Evolutionary conservation across 495 filamentous ascomycete genomes (phyloP), one percentile per base, ranked within the genome.

Genomic region (Penicillium dipodomyicola): DNA sequence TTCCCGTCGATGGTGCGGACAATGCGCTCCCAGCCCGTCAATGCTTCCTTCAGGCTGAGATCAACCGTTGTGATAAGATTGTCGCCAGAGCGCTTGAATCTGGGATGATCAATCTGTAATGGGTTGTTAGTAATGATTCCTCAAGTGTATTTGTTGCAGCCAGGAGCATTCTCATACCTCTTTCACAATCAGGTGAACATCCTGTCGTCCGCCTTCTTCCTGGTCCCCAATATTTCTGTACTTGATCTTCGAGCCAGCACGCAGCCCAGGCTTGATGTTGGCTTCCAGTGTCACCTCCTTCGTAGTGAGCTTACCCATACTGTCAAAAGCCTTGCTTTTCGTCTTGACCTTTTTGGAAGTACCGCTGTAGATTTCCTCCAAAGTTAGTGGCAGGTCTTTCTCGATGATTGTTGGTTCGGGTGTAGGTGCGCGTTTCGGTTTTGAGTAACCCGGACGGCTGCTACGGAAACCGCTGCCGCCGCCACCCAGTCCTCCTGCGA

Each of bases 201-300:
- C 95, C 72, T 98, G 95, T 54, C 90, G 88, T n/a, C 92, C 92
- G 29, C 95, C 94, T 68, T 97, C 94, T 60, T 96, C 92, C 68
- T 97, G 92, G 71, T 97, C 95, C 2, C 95, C 94, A 30, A 97
- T 90, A 29, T 92, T 90, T 72, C 89, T 88, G 67, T 95, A 98
- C 75, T 96, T 96, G 63, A 98, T 95, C 81, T 97, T 98, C 58
- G 90, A 94, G 22, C 94, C 94, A 56, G 92, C 89, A 72, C 96
- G 95, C 70, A 96, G 80, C 44, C 94, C 94, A 30, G 90, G 88
- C 75, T 97, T 96, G 72, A 97, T 95, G 51, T 87, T 87, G 56
- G 97, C 93, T 68, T 96, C 91, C 19, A 98, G 71, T 9, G 96
- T 89, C 57, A 91, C 88, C 57, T 98, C 95, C 55, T 92, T 87